Base-by-base conservation (phyloP, 495 filamentous ascomycete genomes). In the Staphylotrichum tortipilum region DNA sequence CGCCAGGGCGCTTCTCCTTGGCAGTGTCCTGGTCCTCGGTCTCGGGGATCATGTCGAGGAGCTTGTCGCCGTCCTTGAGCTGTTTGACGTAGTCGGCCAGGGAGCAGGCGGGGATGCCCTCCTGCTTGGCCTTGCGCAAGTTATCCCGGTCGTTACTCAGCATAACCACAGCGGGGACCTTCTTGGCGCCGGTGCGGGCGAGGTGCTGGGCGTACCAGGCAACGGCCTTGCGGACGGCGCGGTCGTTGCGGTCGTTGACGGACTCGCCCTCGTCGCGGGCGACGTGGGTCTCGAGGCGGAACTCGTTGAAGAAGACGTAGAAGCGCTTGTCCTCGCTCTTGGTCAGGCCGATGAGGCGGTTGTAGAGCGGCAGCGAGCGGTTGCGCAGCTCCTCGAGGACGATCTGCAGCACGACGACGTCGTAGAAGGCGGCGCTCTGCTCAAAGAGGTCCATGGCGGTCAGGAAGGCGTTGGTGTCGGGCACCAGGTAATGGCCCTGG, bases 301-400 rank as follows among this genome's bases (percentile, higher is more conserved):
- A 98, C 50, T 98, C 92, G 66, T 98, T 98, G 76, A 97, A 97
- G 68, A 98, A 98, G 38, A 98, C 86, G 64, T 95, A 97, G 62
- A 94, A 97, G 12, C 90, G 81, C 69, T 97, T 97, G 30, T 94
- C 89, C 59, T 94, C 87, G 57, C 89, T 95, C 64, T 86, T 94
- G 24, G 89, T 94, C 58, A 98, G 71, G 17, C 82, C 78, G 44
- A 96, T 79, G 15, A 97, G 74, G 33, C 92, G 89, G 61, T 95
- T 95, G 72, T 97, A 98, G 43, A 98, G 76, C 19, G 92, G 92
- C 45, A 97, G 65, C 9, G 92, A 97, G 42, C 90, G 82, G 63
- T 96, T 95, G 56, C 86, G 82, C 42, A 98, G 78, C 69, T 97
- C 92, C 67, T 98, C 92, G 18, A 98, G 82, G 23, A 96, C 92